Evolutionary conservation across 257 asterid genomes (phyloP).

Genomic region (Gentiana dahurica): DNA sequence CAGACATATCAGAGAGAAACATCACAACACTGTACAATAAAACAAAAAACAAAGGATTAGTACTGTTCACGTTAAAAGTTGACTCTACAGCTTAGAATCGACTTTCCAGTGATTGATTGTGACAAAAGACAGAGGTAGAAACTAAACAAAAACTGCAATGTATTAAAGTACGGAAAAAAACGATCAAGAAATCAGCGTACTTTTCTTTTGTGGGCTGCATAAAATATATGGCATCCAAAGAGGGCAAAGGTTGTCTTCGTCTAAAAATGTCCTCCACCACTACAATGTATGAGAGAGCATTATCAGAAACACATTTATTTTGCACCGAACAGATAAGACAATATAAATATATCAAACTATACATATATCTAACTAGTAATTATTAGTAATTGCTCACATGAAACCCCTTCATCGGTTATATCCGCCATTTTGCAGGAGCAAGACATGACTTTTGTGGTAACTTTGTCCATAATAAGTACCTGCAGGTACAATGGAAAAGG

Average conservation of each 20-base stretch:
- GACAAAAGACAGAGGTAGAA: not conserved
- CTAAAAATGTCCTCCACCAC: slow-evolving; percentile 99
- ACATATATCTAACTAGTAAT: too few relatives aligned
- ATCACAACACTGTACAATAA: slow-evolving; percentile 63
- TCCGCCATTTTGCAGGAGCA: slow-evolving; percentile 96
- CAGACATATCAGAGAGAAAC: slow-evolving; percentile 99
- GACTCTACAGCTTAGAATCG: not conserved
- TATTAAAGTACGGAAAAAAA: slow-evolving; percentile 5
- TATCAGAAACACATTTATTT: too few relatives aligned
- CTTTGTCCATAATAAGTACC: slow-evolving; percentile 99
- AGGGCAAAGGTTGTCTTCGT: slow-evolving; percentile 95
- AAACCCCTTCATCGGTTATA: slow-evolving; percentile 92
- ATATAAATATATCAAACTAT: too few relatives aligned
- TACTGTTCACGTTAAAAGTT: slow-evolving; percentile 7
- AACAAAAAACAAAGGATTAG: slow-evolving; percentile 27
- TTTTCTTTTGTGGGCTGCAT: slow-evolving; percentile 92
- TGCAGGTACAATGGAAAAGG: slow-evolving; percentile 15
- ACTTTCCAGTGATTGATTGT: not conserved
- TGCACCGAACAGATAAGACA: too few relatives aligned
- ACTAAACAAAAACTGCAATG: slow-evolving; percentile 3
- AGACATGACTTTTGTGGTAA: slow-evolving; percentile 91
- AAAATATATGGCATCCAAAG: slow-evolving; percentile 91
- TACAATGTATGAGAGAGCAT: slow-evolving; percentile 13
- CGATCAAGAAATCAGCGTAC: slow-evolving; percentile 31
- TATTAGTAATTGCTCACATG: slow-evolving; percentile 45